Percentiles rank a stretch among this genome's conserved stretches.
These are phyloP conservation scores for Adenanthera pavonina DNA, from an alignment of 306 rosid species.

Conservation along the genomic window DNA sequence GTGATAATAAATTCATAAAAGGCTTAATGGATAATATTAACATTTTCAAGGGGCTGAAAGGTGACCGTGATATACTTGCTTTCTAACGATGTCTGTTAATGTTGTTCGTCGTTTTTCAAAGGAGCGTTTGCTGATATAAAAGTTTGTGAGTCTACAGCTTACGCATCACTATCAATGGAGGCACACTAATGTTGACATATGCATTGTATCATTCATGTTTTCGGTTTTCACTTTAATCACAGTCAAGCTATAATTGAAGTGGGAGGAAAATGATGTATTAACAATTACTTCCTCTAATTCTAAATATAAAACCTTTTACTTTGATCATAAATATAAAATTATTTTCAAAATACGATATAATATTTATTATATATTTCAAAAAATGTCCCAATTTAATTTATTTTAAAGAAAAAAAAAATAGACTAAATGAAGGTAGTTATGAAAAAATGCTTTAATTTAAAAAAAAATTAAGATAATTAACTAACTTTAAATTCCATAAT, in stretches of 20 bases:
- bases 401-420: too few relatives aligned
- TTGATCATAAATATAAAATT: too few relatives aligned
- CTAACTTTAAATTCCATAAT: too few relatives aligned
- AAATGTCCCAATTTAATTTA: too few relatives aligned
- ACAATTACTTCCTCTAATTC: not conserved
- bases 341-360: too few relatives aligned
- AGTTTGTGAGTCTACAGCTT: conserved; percentile 2
- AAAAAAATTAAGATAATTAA: too few relatives aligned
- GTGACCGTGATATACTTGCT: not conserved
- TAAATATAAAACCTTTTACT: too few relatives aligned
- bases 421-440: too few relatives aligned
- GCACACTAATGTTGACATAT: conserved; percentile 10
- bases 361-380: too few relatives aligned
- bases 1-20: not conserved
- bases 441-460: too few relatives aligned
- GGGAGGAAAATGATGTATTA: not conserved
- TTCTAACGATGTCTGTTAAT: not conserved
- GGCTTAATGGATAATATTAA: not conserved
- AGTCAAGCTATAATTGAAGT: not conserved
- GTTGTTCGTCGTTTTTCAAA: conserved; percentile 15
- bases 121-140: conserved; percentile 1
- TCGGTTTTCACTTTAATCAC: conserved; percentile 23
- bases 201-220: conserved; percentile 27
- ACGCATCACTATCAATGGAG: conserved; percentile 32
- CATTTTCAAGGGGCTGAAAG: too few relatives aligned